Base-by-base conservation (phyloP, 495 filamentous ascomycete genomes). In the Xylaria intraflava region DNA sequence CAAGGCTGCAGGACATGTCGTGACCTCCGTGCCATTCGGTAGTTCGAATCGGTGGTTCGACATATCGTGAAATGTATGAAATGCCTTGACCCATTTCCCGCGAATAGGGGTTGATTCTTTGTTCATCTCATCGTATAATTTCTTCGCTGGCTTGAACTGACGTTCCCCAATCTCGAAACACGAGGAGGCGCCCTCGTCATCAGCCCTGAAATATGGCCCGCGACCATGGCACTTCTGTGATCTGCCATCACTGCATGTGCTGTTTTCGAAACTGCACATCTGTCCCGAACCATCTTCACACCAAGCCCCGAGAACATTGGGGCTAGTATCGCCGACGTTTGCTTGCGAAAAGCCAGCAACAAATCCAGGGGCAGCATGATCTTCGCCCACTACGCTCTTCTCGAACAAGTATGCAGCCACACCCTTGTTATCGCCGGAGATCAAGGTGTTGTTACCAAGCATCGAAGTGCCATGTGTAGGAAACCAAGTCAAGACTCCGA, bases 381-480 rank as follows among this genome's bases (percentile, higher is more conserved):
- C 58, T 8, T 79, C 74, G 6, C 62, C 67, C 3, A 65, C 59
- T 10, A 86, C 76, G 41, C 80, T 85, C 59, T 88, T 78, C 65
- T 98, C 92, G 52, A 96, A 88, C 6, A 93, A 69, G 58, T 84
- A 83, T 1, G 92, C 91, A 17, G 92, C 93, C 4, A 95, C 90
- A 12, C 92, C 92, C 69, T 98, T 98, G 67, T 98, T 98, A 65
- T 98, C 92, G 9, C 90, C 93, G 3, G 90, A 84, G 40, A 95
- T 82, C 11, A 96, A 71, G 6, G 89, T 96, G 65, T 98, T 96
- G 68, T 98, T 96, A 51, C 87, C 86, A 41, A 90, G 82, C 74
- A 96, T 79, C 6, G 88, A 92, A 0, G 92, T 98, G 11, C 93
- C 93, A 62, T 98, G 92, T 9, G 90, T 89, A 8, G 92, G 85